These are phyloP conservation scores for Peniophora sp. DNA, from an alignment of 1,284 basidiomycete species.

Conservation along the genomic window DNA sequence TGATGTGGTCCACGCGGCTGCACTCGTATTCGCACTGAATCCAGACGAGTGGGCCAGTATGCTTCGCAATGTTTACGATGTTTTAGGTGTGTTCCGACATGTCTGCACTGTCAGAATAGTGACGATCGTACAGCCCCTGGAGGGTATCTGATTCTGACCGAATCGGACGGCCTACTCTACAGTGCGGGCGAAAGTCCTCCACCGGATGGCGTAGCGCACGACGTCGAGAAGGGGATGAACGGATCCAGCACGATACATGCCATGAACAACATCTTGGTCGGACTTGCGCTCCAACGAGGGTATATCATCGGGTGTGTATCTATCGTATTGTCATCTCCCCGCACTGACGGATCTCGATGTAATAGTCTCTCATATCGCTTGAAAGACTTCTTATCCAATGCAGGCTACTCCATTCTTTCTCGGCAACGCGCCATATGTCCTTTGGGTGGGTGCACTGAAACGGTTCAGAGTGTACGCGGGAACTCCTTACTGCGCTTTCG, in stretches of 20 bases:
- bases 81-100: slow-evolving; percentile 7
- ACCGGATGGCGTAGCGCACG: not conserved
- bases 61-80: not conserved
- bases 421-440: not conserved
- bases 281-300: slow-evolving; percentile 1
- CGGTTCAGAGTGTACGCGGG: not conserved
- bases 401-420: not conserved
- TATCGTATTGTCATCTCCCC: not conserved
- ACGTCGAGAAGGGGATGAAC: not conserved
- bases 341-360: not conserved
- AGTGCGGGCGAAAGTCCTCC: not conserved
- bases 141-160: slow-evolving; percentile 4
- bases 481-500: not conserved
- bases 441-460: not conserved
- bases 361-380: slow-evolving; percentile 4
- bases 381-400: not conserved
- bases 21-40: not conserved
- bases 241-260: slow-evolving; percentile 1
- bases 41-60: slow-evolving; percentile 1
- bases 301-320: slow-evolving; percentile 2
- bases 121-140: not conserved
- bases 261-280: slow-evolving; percentile 1
- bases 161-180: not conserved
- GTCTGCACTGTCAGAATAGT: no score
- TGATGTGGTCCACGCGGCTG: slow-evolving; percentile 3